Base-by-base conservation (phyloP, 2,329 filamentous ascomycete species). In the Aureobasidium sp. region DNA sequence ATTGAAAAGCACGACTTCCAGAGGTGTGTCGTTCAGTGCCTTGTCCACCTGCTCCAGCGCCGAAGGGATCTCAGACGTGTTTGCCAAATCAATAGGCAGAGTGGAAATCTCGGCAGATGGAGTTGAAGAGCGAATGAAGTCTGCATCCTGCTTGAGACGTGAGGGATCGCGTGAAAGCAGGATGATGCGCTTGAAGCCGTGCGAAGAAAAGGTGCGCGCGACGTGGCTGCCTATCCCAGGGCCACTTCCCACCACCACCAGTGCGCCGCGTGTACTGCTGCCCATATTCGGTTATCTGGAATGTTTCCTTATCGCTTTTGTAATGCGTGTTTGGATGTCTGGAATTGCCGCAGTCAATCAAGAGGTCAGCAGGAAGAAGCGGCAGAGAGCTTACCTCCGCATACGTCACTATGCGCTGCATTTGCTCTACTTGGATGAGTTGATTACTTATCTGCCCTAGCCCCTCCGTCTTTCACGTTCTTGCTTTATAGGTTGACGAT, bases 1-100 rank as follows among this genome's bases (percentile, higher is more conserved):
- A 65, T 83, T 83, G 73, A 78, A 83, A 47, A 81, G 75, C 3
- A 83, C 72, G 27, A 77, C 77, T 50, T 81, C 77, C 1, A 81
- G 69, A 6, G 42, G 42, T 2, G 67, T 65, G 21, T 76, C 77
- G 50, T 75, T 71, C 1, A 73, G 70, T n/a, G 77, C 77, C 9
- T 59, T 39, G 44, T 59, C 55, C 5, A 79, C 72, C 41, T 79
- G 69, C 7, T 72, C 67, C 5, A 83, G 70, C 0, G 74, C 74
- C 13, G 65, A 66, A 5, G 70, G 69, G 42, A 82, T 71, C 3
- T 71, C 69, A 0, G 67, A 63, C 0, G 73, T 67, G 55, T 81
- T 72, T 15, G 73, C 69, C 9, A 83, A 69, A 64, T 83, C 79
- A 47, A 78, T 72, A 5, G 67, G 66, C 65, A 78, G 76, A 0